phyloP scores from a whole-genome alignment of 2,329 filamentous ascomycete genomes.

The Didymella exigua region DNA sequence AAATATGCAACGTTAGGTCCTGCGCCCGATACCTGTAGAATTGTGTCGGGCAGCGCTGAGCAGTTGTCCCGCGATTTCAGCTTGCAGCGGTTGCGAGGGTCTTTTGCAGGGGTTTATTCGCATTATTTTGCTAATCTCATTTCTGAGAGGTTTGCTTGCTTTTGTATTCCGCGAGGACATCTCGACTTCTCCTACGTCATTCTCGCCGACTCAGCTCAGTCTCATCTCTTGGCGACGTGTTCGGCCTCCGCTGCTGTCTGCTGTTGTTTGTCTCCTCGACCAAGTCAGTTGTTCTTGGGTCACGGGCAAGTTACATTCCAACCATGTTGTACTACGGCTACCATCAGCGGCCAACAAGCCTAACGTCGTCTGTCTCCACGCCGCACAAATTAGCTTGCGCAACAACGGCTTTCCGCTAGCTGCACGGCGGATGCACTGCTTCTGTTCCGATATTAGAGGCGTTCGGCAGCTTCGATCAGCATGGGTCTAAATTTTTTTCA shows the following conservation, averaged over 20 bases:
- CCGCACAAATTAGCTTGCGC: constrained; percentile 38
- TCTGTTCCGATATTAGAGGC: constrained; percentile 33
- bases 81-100: constrained; percentile 15
- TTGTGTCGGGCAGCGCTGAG: constrained; percentile 10
- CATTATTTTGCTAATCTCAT: constrained; percentile 10
- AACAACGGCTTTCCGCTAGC: constrained; percentile 38
- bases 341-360: constrained; percentile 27
- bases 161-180: constrained; percentile 2
- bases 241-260: constrained; percentile 21
- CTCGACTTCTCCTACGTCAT: constrained; percentile 11
- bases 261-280: constrained; percentile 26
- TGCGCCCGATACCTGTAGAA: constrained; percentile 14
- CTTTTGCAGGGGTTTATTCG: constrained; percentile 16
- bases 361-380: constrained; percentile 22
- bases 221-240: constrained; percentile 7
- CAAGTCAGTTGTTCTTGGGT: constrained; percentile 19
- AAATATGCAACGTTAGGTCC: constrained; percentile 32
- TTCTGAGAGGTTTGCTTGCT: constrained; percentile 8
- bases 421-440: constrained; percentile 36
- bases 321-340: constrained; percentile 36
- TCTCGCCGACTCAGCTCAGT: constrained; percentile 6
- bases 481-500: constrained; percentile 25
- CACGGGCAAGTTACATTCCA: constrained; percentile 42
- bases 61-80: not conserved
- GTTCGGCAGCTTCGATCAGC: constrained; percentile 17